Conservation (phyloP, 2,329 filamentous ascomycete species). For the Xylariaceae sp. region DNA sequence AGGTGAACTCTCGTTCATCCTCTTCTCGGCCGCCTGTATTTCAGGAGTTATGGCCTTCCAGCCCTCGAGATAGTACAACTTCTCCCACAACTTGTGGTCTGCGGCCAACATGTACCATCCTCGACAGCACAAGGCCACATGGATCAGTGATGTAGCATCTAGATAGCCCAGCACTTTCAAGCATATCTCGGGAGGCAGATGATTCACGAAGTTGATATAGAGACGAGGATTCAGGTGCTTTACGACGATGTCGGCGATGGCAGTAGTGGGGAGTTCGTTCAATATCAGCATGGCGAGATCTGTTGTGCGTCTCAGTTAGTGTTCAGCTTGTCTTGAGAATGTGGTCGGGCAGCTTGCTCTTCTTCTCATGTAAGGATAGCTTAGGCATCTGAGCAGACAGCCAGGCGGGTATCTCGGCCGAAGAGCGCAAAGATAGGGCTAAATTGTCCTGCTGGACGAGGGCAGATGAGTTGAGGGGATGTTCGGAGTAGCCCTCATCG, state of each 20-base stretch:
- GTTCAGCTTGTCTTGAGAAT: conserved; percentile 11
- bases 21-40: conserved; percentile 62
- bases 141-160: conserved; percentile 73
- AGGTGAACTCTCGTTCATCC: conserved; percentile 44
- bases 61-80: conserved; percentile 77
- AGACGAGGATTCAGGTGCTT: conserved; percentile 76
- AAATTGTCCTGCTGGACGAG: conserved; percentile 27
- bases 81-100: conserved; percentile 83
- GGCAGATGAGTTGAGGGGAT: conserved; percentile 50
- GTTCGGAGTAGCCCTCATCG: conserved; percentile 86
- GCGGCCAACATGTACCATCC: conserved; percentile 77
- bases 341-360: conserved; percentile 36
- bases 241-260: conserved; percentile 71
- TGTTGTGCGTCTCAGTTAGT: conserved; percentile 34
- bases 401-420: conserved; percentile 46
- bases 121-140: conserved; percentile 72
- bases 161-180: conserved; percentile 85
- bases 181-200: conserved; percentile 86
- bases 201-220: conserved; percentile 85
- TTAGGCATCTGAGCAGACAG: conserved; percentile 46
- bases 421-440: conserved; percentile 35
- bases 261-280: conserved; percentile 72
- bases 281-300: conserved; percentile 79
- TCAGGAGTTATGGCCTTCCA: conserved; percentile 71
- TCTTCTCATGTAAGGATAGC: conserved; percentile 47